These are phyloP conservation scores for Yueomyces sp. DNA, from an alignment of 805 yeast genomes.

Conservation along the genomic window DNA sequence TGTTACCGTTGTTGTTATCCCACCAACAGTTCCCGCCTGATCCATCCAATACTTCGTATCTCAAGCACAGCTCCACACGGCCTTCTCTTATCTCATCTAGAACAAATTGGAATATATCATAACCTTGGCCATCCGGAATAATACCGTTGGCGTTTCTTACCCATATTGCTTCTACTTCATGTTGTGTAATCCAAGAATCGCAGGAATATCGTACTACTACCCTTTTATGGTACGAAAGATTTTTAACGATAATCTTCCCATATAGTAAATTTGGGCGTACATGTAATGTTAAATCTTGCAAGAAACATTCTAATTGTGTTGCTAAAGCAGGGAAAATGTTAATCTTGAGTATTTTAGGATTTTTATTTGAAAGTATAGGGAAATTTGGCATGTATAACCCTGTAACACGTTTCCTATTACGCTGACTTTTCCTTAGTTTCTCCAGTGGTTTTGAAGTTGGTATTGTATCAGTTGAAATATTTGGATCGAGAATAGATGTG, in stretches of 20 bases:
- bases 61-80: slow-evolving; percentile 17
- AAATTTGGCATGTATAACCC: slow-evolving; percentile 20
- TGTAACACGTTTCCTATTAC: background rate
- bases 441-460: background rate
- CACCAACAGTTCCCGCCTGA: slow-evolving; percentile 11
- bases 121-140: slow-evolving; percentile 8
- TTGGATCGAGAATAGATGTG: too few relatives aligned
- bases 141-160: slow-evolving; percentile 12
- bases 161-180: slow-evolving; percentile 17
- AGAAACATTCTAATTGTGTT: slow-evolving; percentile 7
- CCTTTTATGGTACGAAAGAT: slow-evolving; percentile 52
- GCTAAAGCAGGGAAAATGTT: slow-evolving; percentile 16
- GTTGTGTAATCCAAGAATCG: slow-evolving; percentile 61
- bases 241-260: slow-evolving; percentile 72
- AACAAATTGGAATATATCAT: slow-evolving; percentile 17
- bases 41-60: slow-evolving; percentile 13
- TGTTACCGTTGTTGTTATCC: slow-evolving; percentile 20
- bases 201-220: slow-evolving; percentile 63
- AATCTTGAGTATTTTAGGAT: slow-evolving; percentile 13
- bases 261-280: slow-evolving; percentile 24
- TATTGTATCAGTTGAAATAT: background rate
- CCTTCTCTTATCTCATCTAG: slow-evolving; percentile 8
- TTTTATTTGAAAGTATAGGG: slow-evolving; percentile 12
- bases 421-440: background rate
- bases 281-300: slow-evolving; percentile 11